Conservation (phyloP, 2,329 filamentous ascomycete genomes). For the Ophiostoma sp. region DNA sequence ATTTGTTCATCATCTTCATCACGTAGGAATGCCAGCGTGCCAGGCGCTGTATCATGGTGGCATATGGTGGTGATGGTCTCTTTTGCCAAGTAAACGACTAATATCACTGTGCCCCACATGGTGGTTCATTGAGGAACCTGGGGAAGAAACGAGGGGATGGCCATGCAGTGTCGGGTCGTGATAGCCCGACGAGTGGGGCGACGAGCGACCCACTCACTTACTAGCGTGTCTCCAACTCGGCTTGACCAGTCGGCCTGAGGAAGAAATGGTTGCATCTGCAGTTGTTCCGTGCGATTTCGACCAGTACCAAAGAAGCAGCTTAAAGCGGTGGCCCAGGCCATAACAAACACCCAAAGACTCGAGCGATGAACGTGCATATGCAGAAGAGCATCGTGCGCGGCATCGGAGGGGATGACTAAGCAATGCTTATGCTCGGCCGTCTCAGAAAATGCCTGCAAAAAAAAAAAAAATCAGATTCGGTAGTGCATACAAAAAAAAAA, state of each 20-base stretch:
- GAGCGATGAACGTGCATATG: slow-evolving; percentile 1
- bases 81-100: not conserved
- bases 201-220: not conserved
- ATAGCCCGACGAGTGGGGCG: slow-evolving; percentile 1
- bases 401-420: not conserved
- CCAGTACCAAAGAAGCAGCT: not conserved
- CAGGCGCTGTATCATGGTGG: not conserved
- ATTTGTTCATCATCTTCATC: not conserved
- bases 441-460: not conserved
- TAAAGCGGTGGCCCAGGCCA: not conserved
- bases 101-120: not conserved
- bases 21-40: not conserved
- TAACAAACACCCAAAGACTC: not conserved
- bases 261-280: not conserved
- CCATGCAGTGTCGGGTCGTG: not conserved
- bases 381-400: not conserved
- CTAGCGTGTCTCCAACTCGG: slow-evolving; percentile 7
- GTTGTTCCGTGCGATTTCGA: not conserved
- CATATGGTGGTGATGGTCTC: not conserved
- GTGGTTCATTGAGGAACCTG: not conserved
- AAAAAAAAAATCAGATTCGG: not conserved
- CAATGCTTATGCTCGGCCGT: not conserved
- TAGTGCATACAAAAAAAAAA: not conserved
- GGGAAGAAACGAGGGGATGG: not conserved
- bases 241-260: not conserved